Evolutionary conservation across 23 red algal genomes (phyloP).

Genomic region (Rhodosorus marinus): DNA sequence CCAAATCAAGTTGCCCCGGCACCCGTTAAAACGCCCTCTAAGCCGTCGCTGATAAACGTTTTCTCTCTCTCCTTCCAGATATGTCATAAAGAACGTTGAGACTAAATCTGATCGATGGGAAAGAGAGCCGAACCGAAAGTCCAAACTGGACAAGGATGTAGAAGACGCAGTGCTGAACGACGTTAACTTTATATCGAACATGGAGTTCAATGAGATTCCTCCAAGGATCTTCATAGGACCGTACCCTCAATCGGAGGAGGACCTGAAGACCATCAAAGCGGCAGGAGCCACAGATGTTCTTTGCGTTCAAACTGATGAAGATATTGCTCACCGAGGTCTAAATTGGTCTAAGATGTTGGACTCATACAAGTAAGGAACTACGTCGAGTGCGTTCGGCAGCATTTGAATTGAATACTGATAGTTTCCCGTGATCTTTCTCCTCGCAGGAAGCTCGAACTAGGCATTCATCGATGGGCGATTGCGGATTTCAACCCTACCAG

Average conservation of each 20-base stretch:
- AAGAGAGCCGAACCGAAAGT: slow-evolving; percentile 62
- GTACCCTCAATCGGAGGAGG: slow-evolving; percentile 48
- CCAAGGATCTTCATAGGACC: slow-evolving; percentile 57
- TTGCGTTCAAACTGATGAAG: slow-evolving; percentile 77
- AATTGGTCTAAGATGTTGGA: slow-evolving; percentile 34
- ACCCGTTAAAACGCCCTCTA: no score
- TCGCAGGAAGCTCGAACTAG: slow-evolving; percentile 23
- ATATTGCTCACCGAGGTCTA: slow-evolving; percentile 62
- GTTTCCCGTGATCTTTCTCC: no score
- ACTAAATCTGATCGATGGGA: slow-evolving; percentile 38
- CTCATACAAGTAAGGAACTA: no score
- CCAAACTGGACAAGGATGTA: slow-evolving; percentile 5
- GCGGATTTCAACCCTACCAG: slow-evolving; percentile 55
- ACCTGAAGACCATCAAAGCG: slow-evolving; percentile 30
- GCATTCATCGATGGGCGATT: slow-evolving; percentile 27
- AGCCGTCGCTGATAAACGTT: no score
- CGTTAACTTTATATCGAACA: slow-evolving; percentile 61
- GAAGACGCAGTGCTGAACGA: slow-evolving; percentile 32
- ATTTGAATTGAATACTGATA: no score
- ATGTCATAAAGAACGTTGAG: slow-evolving; percentile 35
- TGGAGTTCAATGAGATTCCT: slow-evolving; percentile 44
- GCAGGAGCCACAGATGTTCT: slow-evolving; percentile 59
- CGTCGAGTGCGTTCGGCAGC: no score
- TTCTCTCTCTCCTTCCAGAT: no score
- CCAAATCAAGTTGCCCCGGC: no score